These are phyloP conservation scores for Saccharomyces jurei DNA, from an alignment of 805 yeast species.

Conservation along the genomic window DNA sequence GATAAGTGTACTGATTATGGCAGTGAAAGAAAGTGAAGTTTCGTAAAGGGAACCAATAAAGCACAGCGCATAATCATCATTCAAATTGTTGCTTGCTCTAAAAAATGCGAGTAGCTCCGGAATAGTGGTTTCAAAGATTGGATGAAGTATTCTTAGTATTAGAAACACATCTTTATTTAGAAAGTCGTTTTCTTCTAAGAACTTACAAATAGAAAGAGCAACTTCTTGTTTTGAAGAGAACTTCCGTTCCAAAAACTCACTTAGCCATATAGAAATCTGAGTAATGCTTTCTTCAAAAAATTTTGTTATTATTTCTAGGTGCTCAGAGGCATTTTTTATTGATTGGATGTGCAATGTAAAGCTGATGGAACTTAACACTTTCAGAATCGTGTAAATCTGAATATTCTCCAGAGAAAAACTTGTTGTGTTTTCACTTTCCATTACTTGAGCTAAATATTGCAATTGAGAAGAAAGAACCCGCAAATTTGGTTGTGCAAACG, in stretches of 20 bases:
- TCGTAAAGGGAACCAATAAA: background rate
- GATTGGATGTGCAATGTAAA: background rate
- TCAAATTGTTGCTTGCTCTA: background rate
- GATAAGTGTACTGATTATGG: background rate
- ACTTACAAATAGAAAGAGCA: background rate
- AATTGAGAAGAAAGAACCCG: constrained; percentile 1
- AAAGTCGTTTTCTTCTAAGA: background rate
- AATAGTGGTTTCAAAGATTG: background rate
- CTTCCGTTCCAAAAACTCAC: background rate
- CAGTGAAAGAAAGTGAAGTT: background rate
- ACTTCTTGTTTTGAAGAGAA: background rate
- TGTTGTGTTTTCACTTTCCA: constrained; percentile 1
- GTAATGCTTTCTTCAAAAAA: background rate
- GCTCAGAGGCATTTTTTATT: constrained; percentile 4
- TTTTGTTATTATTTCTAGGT: background rate
- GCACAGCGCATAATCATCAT: background rate
- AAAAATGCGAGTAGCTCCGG: background rate
- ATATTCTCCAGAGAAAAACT: background rate
- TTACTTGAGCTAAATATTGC: constrained; percentile 1
- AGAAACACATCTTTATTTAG: background rate
- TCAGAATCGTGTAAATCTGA: background rate
- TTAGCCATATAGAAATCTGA: background rate
- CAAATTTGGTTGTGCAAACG: background rate
- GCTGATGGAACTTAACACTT: background rate
- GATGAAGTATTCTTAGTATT: background rate